Percentiles rank a stretch among this genome's conserved stretches.
Evolutionary conservation across 1,284 basidiomycete species (phyloP).

Genomic region (Stereum hirsutum): DNA sequence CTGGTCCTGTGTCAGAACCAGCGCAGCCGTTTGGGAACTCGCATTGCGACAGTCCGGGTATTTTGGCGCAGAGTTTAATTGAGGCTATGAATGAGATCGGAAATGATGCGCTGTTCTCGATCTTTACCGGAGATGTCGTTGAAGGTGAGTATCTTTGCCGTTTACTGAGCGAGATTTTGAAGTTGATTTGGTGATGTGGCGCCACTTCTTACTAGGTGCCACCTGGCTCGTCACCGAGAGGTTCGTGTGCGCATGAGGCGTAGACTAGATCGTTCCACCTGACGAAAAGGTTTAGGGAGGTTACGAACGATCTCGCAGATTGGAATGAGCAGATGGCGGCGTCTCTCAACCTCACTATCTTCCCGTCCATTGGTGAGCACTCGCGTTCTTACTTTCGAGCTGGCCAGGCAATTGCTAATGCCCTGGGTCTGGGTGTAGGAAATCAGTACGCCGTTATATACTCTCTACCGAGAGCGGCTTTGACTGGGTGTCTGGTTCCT

Average conservation of each 20-base stretch:
- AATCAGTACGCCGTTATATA: not conserved
- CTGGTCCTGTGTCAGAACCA: conserved; percentile 26
- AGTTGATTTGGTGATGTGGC: not conserved
- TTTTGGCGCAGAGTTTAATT: conserved; percentile 43
- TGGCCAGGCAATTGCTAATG: too few relatives aligned
- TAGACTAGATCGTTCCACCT: not conserved
- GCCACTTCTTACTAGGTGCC: conserved; percentile 31
- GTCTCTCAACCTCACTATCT: conserved; percentile 29
- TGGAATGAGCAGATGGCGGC: conserved; percentile 35
- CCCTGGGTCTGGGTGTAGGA: not conserved
- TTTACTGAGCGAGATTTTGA: not conserved
- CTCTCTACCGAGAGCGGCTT: not conserved
- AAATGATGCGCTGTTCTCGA: conserved; percentile 34
- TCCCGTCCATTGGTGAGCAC: conserved; percentile 37
- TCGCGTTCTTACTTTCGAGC: too few relatives aligned
- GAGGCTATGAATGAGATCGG: conserved; percentile 26
- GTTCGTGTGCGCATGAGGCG: conserved; percentile 19
- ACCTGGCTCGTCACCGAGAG: conserved; percentile 34
- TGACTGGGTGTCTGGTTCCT: not conserved
- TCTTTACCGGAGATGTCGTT: conserved; percentile 56
- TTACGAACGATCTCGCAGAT: conserved; percentile 28
- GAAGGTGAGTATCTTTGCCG: conserved; percentile 30
- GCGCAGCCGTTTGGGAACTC: conserved; percentile 36
- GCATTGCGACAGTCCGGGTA: conserved; percentile 39
- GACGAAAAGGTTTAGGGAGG: conserved; percentile 22